phyloP scores from a whole-genome alignment of 345 rosid species.

The Syzygium aqueum region DNA sequence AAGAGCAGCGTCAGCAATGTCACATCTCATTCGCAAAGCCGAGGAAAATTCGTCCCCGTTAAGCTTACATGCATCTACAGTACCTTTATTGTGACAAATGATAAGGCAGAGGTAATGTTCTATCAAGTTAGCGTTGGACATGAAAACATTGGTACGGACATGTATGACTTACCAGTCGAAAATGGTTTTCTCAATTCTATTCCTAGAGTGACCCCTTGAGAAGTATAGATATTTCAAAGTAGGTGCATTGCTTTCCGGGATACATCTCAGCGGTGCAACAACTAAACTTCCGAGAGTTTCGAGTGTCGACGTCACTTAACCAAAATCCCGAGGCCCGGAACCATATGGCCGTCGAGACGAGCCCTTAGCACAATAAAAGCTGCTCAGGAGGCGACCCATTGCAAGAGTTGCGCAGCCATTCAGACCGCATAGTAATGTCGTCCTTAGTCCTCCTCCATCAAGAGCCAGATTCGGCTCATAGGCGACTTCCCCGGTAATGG shows the following conservation, averaged over 20 bases:
- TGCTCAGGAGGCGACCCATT: constrained; percentile 12
- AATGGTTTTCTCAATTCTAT: no score
- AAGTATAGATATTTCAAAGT: no score
- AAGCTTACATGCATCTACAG: background rate
- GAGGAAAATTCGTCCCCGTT: background rate
- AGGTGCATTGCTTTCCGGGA: no score
- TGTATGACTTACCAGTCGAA: background rate
- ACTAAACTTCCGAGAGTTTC: no score
- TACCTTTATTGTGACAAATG: background rate
- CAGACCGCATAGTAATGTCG: background rate
- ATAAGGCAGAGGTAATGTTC: background rate
- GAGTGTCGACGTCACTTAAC: background rate
- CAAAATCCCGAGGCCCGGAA: background rate
- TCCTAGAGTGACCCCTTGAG: no score
- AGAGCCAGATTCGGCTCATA: background rate
- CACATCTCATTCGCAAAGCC: background rate
- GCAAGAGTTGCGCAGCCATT: background rate
- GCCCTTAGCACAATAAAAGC: background rate
- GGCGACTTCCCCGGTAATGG: background rate
- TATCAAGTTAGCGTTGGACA: background rate
- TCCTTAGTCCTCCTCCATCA: background rate
- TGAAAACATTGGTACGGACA: background rate
- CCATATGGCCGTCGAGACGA: background rate
- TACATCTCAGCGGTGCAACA: no score
- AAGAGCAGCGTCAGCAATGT: background rate